Evolutionary conservation across 2,329 filamentous ascomycete species (phyloP).

Genomic region (Trichoderma guizhouense): DNA sequence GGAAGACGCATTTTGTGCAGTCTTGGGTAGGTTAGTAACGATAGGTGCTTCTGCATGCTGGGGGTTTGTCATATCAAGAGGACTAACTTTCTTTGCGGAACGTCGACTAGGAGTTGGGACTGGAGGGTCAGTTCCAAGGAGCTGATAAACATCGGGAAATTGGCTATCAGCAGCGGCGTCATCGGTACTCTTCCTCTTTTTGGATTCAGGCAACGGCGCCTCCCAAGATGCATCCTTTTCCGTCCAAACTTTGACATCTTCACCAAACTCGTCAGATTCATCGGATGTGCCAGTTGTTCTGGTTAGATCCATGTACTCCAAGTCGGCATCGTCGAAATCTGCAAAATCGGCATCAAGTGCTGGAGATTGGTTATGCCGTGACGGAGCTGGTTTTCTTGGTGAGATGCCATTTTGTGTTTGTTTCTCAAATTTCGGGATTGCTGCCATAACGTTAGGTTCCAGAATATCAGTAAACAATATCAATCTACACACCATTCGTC

Average conservation of each 20-base stretch:
- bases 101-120: constrained; percentile 33
- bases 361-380: constrained; percentile 20
- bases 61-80: constrained; percentile 20
- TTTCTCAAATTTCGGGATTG: constrained; percentile 20
- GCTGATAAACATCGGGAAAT: constrained; percentile 54
- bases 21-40: not conserved
- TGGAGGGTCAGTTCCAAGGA: constrained; percentile 41
- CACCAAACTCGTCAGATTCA: constrained; percentile 35
- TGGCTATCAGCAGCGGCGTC: constrained; percentile 40
- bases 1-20: not conserved
- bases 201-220: constrained; percentile 38
- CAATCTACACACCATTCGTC: constrained; percentile 10
- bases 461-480: not conserved
- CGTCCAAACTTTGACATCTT: constrained; percentile 42
- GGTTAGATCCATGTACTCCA: constrained; percentile 42
- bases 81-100: constrained; percentile 24
- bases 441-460: not conserved
- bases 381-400: constrained; percentile 27
- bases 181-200: constrained; percentile 53
- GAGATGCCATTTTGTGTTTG: constrained; percentile 26
- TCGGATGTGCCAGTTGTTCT: constrained; percentile 34
- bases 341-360: constrained; percentile 33
- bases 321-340: constrained; percentile 34
- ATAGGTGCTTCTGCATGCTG: constrained; percentile 20
- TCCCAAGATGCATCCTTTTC: constrained; percentile 41